Evolutionary conservation across 306 rosid genomes (phyloP), one percentile per base, ranked within the genome.

Genomic region (Calophaca sinica): DNA sequence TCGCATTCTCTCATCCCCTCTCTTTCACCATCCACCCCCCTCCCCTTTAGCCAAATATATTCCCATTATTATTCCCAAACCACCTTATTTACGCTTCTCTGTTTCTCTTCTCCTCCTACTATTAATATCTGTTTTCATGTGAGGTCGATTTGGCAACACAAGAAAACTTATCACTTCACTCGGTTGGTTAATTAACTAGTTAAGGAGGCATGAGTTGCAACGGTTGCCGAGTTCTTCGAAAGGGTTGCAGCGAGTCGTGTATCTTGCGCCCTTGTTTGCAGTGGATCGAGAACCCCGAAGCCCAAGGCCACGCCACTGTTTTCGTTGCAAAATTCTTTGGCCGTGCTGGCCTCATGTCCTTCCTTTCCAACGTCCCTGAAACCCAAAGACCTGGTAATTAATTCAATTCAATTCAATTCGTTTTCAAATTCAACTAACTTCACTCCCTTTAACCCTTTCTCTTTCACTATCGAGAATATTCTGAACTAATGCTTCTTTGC

Each of bases 271-370:
- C 98, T 44, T 94, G 93, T 63, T 78, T 94, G 75, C 98, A 91
- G 77, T 91, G 97, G 98, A 91, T 94, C 77, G 96, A 90, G 0
- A 88, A 52, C 57, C 82, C 98, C 3, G 92, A 91, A 73, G 83
- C 98, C 15, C 98, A 94, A 77, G 98, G 97, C 41, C 89, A 94
- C 80, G 98, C 98, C 41, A 94, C 98, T 2, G 96, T 94, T 52
- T 94, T 94, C 41, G 97, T 94, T 2, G 98, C 98, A 68, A 94
- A 94, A 81, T 94, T 94, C 86, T 94, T 94, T 13, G 98, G 98
- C 81, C 98, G 98, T 2, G 98, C 98, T 11, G 98, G 96, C 32
- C 98, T 94, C 50, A 94, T 94, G 88, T 88, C 97, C 54, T 94
- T 94, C 81, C 87, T 94, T 75, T 90, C 97, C 59, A 94, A 96